Evolutionary conservation across 257 asterid genomes (phyloP).

Genomic region (Rhazya stricta): DNA sequence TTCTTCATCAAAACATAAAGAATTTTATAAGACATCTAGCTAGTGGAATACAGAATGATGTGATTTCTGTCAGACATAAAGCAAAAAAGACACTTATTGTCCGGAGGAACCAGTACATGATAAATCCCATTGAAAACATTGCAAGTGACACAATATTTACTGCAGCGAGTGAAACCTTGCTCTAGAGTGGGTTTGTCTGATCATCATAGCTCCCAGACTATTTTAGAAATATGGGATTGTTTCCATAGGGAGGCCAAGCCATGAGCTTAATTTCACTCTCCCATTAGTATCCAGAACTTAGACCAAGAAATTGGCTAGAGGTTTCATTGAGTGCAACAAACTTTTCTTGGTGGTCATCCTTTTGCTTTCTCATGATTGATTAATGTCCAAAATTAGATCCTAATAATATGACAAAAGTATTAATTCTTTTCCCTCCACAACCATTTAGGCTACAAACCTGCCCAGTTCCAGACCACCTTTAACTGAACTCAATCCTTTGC

Average conservation of each 20-base stretch:
- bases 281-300: neutral
- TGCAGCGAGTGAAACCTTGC: neutral
- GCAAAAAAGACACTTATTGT: neutral
- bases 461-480: conserved; percentile 46
- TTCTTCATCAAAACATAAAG: neutral
- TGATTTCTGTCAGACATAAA: neutral
- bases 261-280: neutral
- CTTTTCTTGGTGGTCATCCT: neutral
- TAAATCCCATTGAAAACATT: neutral
- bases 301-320: neutral
- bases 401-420: neutral
- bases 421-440: neutral
- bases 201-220: too few species aligned
- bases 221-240: neutral
- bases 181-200: too few species aligned
- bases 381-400: neutral
- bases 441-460: conserved; percentile 38
- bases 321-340: neutral
- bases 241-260: neutral
- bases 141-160: neutral
- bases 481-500: conserved; percentile 38
- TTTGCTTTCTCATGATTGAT: neutral
- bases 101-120: neutral
- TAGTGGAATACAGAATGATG: neutral
- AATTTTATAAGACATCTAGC: neutral